Evolutionary conservation across 2,329 filamentous ascomycete genomes (phyloP), one percentile per base, ranked within the genome.

Genomic region (Didymella segeticola): DNA sequence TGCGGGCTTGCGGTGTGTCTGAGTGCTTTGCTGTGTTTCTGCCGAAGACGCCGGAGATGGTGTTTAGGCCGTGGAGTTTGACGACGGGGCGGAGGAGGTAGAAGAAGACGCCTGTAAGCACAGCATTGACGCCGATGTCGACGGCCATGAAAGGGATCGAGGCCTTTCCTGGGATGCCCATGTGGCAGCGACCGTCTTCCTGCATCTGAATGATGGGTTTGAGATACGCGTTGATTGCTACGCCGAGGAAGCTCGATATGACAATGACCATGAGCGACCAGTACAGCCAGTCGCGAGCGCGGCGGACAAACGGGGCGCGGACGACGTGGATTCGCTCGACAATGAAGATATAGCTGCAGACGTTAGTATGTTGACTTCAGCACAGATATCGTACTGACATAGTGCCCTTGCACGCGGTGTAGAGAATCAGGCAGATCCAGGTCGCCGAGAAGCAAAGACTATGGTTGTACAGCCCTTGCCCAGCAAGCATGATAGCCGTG

Each of bases 241-340:
- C 55, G 4, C 49, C 51, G 1, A 53, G 45, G 31, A 70, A 70
- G 0, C 63, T 63, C 14, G 57, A 37, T 26, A 58, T 26, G 10
- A 62, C 39, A 36, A 64, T 15, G 48, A 56, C 45, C 49, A 71
- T 63, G 34, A 61, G 61, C 2, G 46, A 15, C 8, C 68, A 29
- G 60, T 71, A 75, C 14, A 74, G 30, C 46, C 58, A 62, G 43
- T 74, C 70, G 10, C 64, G 53, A 17, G 56, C 48, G 9, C 73
- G 66, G 14, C 60, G 55, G 9, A 61, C 52, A 43, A 64, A 62
- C 8, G 68, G 60, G 3, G 63, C 51, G 19, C 72, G 62, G 20
- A 75, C 62, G 10, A 68, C 62, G 45, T 75, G 71, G 7, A 68
- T 61, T 15, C 74, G 63, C 51, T 77, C 74, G 22, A 75, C 65